Conservation (phyloP, 2,329 filamentous ascomycete genomes). For the Pseudogymnoascus pannorum region DNA sequence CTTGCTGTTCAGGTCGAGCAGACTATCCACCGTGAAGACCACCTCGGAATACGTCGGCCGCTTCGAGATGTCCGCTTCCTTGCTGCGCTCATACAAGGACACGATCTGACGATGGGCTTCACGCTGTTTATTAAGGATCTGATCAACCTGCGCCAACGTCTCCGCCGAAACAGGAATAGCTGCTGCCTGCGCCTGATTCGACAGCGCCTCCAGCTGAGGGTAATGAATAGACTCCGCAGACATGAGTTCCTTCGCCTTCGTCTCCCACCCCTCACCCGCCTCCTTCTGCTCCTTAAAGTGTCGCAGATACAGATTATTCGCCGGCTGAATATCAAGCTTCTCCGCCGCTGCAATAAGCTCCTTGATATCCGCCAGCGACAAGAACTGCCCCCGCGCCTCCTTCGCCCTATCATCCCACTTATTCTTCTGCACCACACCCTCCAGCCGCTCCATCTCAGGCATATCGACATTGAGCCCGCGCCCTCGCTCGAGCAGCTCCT, state of each 20-base stretch:
- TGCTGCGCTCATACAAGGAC: slow-evolving; percentile 71
- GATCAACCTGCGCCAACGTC: slow-evolving; percentile 75
- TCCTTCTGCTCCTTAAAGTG: slow-evolving; percentile 69
- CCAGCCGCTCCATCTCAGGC: slow-evolving; percentile 76
- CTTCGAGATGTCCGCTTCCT: slow-evolving; percentile 65
- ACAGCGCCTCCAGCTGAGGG: slow-evolving; percentile 86
- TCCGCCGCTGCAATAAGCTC: slow-evolving; percentile 71
- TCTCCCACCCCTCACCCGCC: slow-evolving; percentile 81
- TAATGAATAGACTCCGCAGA: slow-evolving; percentile 88
- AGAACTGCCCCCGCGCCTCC: slow-evolving; percentile 52
- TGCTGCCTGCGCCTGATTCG: slow-evolving; percentile 64
- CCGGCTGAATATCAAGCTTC: slow-evolving; percentile 63
- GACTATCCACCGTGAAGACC: slow-evolving; percentile 77
- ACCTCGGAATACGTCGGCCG: slow-evolving; percentile 85
- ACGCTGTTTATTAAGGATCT: slow-evolving; percentile 89
- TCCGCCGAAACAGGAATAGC: slow-evolving; percentile 74
- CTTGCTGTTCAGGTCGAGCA: slow-evolving; percentile 88
- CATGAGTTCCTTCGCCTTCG: slow-evolving; percentile 87
- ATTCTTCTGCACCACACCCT: slow-evolving; percentile 73
- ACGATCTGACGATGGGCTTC: slow-evolving; percentile 87
- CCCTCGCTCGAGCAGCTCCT: slow-evolving; percentile 85
- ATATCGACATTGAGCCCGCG: slow-evolving; percentile 87
- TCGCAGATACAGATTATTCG: slow-evolving; percentile 71
- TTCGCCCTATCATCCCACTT: slow-evolving; percentile 81
- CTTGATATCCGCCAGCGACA: slow-evolving; percentile 71